Evolutionary conservation across 1,139 yeast genomes (phyloP), one percentile per base, ranked within the genome.

Genomic region (Wickerhamomyces sp.): DNA sequence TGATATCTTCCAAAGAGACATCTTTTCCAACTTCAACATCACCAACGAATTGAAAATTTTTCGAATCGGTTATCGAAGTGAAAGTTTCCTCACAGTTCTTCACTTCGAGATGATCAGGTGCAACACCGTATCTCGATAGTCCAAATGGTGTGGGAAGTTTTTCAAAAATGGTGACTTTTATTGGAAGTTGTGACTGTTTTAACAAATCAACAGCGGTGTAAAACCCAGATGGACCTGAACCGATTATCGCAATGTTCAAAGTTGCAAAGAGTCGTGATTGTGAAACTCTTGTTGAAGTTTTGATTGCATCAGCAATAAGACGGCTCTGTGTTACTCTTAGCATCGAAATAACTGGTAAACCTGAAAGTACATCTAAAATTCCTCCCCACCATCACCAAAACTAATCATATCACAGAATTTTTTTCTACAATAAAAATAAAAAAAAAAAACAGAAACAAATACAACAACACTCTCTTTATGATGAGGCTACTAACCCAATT

Each of bases 41-140:
- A 2, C 98, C 98, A 39, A 72, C 68, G 52, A 82, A 91, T 32
- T 78, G 59, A 40, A 84, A 85, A 16, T 59, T 55, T 2, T 33
- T 38, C 23, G 28, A 36, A 23, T 39, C 43, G 26, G 56, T 64
- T 20, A 83, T 71, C 39, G 78, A 77, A 6, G 70, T 70, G 54
- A 93, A 79, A 37, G 88, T 80, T 17, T 84, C 93, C 56, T 87
- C 88, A 52, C 93, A 83, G 43, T 78, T 79, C 57, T 91, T 91
- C 25, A 91, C 97, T 53, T 91, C 98, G 0, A 96, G 96, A 58
- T 91, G 98, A 60, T 91, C 99, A 2, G 99, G 99, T 0, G 98
- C 97, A n/a, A 91, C 97, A 1, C 99, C 99, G 54, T 76, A 89
- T 28, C 99, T 62, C 32, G 91, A 79, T 25, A 91, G 66, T 0